Evolutionary conservation across 1,284 basidiomycete genomes (phyloP).

Genomic region (Ganoderma resinaceum): DNA sequence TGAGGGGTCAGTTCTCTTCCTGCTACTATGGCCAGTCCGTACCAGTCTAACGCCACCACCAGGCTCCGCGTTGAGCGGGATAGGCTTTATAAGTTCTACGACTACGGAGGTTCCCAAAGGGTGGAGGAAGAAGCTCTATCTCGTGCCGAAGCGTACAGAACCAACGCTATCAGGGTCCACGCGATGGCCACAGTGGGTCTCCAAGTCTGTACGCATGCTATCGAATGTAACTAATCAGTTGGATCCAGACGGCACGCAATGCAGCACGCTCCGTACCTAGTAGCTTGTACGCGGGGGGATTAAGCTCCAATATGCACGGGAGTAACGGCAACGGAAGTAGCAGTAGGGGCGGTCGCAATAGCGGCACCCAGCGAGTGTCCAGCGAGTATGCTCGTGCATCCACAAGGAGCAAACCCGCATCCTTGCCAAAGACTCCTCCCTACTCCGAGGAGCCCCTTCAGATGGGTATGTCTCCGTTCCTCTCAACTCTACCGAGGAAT

Average conservation of each 20-base stretch:
- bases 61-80: constrained; percentile 17
- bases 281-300: not conserved
- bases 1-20: not conserved
- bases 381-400: constrained; percentile 6
- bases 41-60: not conserved
- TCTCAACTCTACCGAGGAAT: too few relatives aligned
- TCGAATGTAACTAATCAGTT: not conserved
- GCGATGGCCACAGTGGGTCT: constrained; percentile 13
- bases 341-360: not conserved
- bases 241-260: constrained; percentile 9
- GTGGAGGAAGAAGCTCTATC: constrained; percentile 16
- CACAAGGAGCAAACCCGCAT: not conserved
- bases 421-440: constrained; percentile 6
- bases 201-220: not conserved
- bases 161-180: not conserved
- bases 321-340: not conserved
- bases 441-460: constrained; percentile 4
- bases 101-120: constrained; percentile 10
- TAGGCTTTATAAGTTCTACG: constrained; percentile 11
- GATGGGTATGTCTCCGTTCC: constrained; percentile 11
- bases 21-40: too few relatives aligned
- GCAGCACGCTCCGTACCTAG: not conserved
- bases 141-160: constrained; percentile 8
- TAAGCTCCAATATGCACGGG: constrained; percentile 7
- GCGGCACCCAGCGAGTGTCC: not conserved